Conservation (phyloP, 768 basidiomycete species). For the Phallus indusiatus region DNA sequence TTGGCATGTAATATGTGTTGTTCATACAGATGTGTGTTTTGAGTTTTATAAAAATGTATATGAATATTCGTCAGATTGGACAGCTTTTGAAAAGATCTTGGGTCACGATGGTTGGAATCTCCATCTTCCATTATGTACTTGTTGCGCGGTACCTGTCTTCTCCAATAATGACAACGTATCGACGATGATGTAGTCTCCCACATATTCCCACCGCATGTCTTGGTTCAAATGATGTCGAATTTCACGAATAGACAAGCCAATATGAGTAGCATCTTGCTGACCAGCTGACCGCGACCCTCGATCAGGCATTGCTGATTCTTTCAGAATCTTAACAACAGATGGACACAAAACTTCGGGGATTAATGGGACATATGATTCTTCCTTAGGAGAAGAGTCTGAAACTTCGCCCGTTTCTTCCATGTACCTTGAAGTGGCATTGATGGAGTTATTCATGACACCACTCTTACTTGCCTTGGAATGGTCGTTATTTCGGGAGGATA, state of each 20-base stretch:
- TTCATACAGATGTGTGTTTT: no score
- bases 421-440: constrained; percentile 14
- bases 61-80: neutral
- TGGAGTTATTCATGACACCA: constrained; percentile 16
- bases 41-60: no score
- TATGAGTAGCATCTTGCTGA: constrained; percentile 11
- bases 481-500: constrained; percentile 21
- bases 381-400: constrained; percentile 51
- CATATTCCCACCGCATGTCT: constrained; percentile 57
- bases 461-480: constrained; percentile 22
- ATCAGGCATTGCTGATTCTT: constrained; percentile 19
- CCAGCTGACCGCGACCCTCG: constrained; percentile 5
- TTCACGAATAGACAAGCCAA: constrained; percentile 33
- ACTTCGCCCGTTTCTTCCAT: constrained; percentile 35
- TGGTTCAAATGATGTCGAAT: constrained; percentile 36
- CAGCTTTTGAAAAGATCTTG: neutral
- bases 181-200: constrained; percentile 56
- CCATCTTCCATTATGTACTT: constrained; percentile 27
- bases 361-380: constrained; percentile 61
- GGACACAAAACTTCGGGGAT: constrained; percentile 40
- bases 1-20: neutral
- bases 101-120: constrained; percentile 11
- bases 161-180: constrained; percentile 46
- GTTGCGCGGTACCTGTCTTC: constrained; percentile 24
- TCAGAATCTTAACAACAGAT: constrained; percentile 38